Evolutionary conservation across 345 rosid genomes (phyloP), one percentile per base, ranked within the genome.

Genomic region (Carallia brachiata): DNA sequence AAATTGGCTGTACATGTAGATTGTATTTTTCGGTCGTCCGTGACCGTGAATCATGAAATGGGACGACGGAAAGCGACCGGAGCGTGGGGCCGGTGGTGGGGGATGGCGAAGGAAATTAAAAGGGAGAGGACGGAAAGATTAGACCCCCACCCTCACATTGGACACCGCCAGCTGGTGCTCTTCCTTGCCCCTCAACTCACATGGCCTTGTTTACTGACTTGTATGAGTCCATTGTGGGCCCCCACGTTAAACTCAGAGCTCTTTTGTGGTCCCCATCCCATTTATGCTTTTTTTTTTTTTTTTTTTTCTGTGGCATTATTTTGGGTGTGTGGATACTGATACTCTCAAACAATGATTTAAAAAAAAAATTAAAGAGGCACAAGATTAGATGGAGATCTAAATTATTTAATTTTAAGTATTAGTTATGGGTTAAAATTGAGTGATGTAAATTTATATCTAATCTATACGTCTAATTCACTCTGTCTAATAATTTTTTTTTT

Each of bases 111-210:
- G 74, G 50, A 56, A 58, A 40, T 53, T 62, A 28, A 62, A 72
- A 36, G 47, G 19, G 39, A 19, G 53, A 50, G 72, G 68, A 54
- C 34, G 28, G 36, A 13, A 36, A 57, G 17, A 63, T 52, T 32
- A 23, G 73, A 71, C 74, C 75, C 78, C 23, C 23, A 23, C 23
- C 84, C 83, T 66, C 74, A 34, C 17, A 55, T 6, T 69, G 58
- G 83, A 80, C 88, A 82, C 3, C 70, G 73, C 81, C 84, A 86
- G 88, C 86, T 84, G 86, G 86, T 84, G 82, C 86, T 75, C 73
- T 79, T 83, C 59, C n/a, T 52, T 31, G 31, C 53, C 40, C 23
- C 23, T 23, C 23, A 23, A 23, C 23, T 36, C 52, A 17, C 73
- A 58, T 62, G 70, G 75, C 59, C 48, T 44, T 3, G 50, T 44